These are phyloP conservation scores for slime mould (Dictyostelium discoideum) DNA, from an alignment of 78 protist genomes.

Conservation along the genomic window dicty_2.7 NC_007091.3:2169001-2169500, in stretches of 20 bases:
- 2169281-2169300: conserved; percentile 75
- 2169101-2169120: conserved; percentile 56
- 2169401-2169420: conserved; percentile 74
- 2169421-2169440: conserved; percentile 75
- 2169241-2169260: conserved; percentile 54
- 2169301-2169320: conserved; percentile 50
- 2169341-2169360: conserved; percentile 57
- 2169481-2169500: conserved; percentile 71
- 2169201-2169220: conserved; percentile 60
- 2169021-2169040: conserved; percentile 82
- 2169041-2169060: conserved; percentile 62
- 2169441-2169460: conserved; percentile 76
- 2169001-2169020: conserved; percentile 52
- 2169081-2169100: conserved; percentile 63
- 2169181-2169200: conserved; percentile 56
- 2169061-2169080: conserved; percentile 66
- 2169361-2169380: conserved; percentile 37
- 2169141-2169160: conserved; percentile 70
- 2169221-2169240: conserved; percentile 46
- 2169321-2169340: conserved; percentile 33
- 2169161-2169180: conserved; percentile 78
- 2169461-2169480: conserved; percentile 53
- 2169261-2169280: conserved; percentile 55
- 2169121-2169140: conserved; percentile 66
- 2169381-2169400: conserved; percentile 60